These are phyloP conservation scores for Penicillium cinerascens DNA, from an alignment of 495 filamentous ascomycete genomes.

Conservation along the genomic window DNA sequence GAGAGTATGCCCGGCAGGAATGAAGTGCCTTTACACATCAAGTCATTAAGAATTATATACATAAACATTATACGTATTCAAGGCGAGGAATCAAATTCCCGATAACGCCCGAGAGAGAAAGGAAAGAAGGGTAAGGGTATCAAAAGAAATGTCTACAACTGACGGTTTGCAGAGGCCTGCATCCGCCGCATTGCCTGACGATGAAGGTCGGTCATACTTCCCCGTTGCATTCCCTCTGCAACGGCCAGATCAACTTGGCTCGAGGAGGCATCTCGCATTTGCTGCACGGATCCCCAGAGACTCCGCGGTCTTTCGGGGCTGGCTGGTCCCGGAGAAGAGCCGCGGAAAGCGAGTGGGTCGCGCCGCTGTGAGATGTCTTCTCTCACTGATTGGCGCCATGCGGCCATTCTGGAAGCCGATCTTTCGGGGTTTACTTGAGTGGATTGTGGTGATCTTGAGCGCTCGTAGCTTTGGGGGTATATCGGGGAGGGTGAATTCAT, in stretches of 20 bases:
- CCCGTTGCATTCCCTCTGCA: slow-evolving; percentile 72
- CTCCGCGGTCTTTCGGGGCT: slow-evolving; percentile 21
- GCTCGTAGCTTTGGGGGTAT: slow-evolving; percentile 15
- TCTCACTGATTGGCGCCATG: slow-evolving; percentile 70
- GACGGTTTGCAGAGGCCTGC: slow-evolving; percentile 67
- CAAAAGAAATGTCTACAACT: slow-evolving; percentile 18
- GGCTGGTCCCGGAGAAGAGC: slow-evolving; percentile 3
- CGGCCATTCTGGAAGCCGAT: slow-evolving; percentile 62
- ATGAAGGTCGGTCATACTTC: slow-evolving; percentile 73
- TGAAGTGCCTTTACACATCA: not conserved
- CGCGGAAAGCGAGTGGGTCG: slow-evolving; percentile 31
- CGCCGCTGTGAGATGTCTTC: slow-evolving; percentile 52
- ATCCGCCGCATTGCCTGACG: slow-evolving; percentile 77
- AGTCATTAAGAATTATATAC: slow-evolving; percentile 15
- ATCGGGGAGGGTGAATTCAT: slow-evolving; percentile 14
- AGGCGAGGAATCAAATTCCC: slow-evolving; percentile 1
- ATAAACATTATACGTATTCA: slow-evolving; percentile 6
- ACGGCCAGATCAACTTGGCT: slow-evolving; percentile 49
- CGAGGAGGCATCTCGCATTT: slow-evolving; percentile 30
- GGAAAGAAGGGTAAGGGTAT: slow-evolving; percentile 12
- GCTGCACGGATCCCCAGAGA: slow-evolving; percentile 26
- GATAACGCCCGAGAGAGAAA: slow-evolving; percentile 6
- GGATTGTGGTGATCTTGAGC: slow-evolving; percentile 13
- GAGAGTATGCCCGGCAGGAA: too few relatives aligned
- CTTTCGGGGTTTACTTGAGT: slow-evolving; percentile 33